These are phyloP conservation scores for Cudoniella acicularis DNA, from an alignment of 495 filamentous ascomycete species.

Conservation along the genomic window DNA sequence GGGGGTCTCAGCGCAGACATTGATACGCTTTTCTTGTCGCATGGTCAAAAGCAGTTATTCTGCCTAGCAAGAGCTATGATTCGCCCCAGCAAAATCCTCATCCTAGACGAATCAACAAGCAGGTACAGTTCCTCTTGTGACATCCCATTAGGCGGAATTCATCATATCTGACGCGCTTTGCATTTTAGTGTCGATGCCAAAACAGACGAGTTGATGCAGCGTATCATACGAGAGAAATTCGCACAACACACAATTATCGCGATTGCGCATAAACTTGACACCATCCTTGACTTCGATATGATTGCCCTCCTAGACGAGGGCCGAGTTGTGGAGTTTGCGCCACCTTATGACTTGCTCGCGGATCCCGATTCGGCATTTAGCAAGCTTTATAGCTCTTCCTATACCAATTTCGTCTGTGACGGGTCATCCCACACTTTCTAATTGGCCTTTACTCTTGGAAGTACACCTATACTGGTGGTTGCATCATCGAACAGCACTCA, in stretches of 20 bases:
- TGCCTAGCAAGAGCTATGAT: constrained; percentile 42
- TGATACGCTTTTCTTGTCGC: constrained; percentile 33
- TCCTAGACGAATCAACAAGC: constrained; percentile 49
- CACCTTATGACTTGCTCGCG: constrained; percentile 33
- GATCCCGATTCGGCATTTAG: constrained; percentile 1
- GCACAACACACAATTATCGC: constrained; percentile 54
- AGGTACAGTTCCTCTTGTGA: constrained; percentile 18
- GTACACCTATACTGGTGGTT: background rate
- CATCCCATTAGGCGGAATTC: background rate
- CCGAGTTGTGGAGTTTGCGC: constrained; percentile 26
- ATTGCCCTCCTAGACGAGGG: constrained; percentile 42
- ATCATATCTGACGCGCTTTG: background rate
- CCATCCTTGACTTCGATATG: constrained; percentile 38
- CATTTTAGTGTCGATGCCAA: constrained; percentile 42
- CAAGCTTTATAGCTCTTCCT: background rate
- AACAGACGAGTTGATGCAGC: constrained; percentile 55
- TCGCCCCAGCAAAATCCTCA: constrained; percentile 31
- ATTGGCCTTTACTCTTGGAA: too few species aligned
- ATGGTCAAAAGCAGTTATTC: constrained; percentile 47
- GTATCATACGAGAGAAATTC: constrained; percentile 57
- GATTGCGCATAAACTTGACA: constrained; percentile 54
- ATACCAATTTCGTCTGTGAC: background rate
- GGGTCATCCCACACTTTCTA: background rate
- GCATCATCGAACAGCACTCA: background rate
- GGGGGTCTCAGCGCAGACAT: constrained; percentile 40